Conservation (phyloP, 768 basidiomycete genomes). For the Hortiboletus campestris region DNA sequence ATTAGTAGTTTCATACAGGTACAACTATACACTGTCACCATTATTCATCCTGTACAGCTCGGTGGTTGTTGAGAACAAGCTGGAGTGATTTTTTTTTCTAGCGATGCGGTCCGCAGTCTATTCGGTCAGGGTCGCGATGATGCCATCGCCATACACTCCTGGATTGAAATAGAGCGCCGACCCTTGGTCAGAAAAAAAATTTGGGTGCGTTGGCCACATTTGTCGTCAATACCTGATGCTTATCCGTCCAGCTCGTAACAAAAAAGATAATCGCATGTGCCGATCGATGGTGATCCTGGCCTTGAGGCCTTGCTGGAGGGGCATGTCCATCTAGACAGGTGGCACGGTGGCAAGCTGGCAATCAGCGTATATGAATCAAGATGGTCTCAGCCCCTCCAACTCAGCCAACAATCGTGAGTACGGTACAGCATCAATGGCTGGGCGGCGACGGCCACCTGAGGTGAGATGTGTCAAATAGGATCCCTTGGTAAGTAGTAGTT, state of each 20-base stretch:
- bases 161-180: constrained; percentile 11
- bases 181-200: constrained; percentile 3
- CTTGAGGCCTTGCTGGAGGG: constrained; percentile 17
- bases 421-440: constrained; percentile 16
- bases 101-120: neutral
- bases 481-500: constrained; percentile 7
- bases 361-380: constrained; percentile 21
- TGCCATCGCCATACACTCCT: neutral
- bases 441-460: constrained; percentile 19
- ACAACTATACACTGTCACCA: constrained; percentile 22
- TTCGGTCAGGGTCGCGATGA: constrained; percentile 11
- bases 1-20: constrained; percentile 23
- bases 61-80: neutral
- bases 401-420: constrained; percentile 2
- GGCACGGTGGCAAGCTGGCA: constrained; percentile 21
- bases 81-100: neutral
- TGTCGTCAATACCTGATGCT: constrained; percentile 15
- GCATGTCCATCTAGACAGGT: constrained; percentile 18
- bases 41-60: constrained; percentile 2
- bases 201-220: constrained; percentile 16
- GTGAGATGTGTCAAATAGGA: constrained; percentile 15
- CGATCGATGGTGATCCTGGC: constrained; percentile 5
- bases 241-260: constrained; percentile 7
- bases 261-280: constrained; percentile 10
- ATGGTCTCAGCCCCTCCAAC: constrained; percentile 7